Evolutionary conservation across 306 rosid species (phyloP), one percentile per base, ranked within the genome.

Genomic region (Glycyrrhiza uralensis): DNA sequence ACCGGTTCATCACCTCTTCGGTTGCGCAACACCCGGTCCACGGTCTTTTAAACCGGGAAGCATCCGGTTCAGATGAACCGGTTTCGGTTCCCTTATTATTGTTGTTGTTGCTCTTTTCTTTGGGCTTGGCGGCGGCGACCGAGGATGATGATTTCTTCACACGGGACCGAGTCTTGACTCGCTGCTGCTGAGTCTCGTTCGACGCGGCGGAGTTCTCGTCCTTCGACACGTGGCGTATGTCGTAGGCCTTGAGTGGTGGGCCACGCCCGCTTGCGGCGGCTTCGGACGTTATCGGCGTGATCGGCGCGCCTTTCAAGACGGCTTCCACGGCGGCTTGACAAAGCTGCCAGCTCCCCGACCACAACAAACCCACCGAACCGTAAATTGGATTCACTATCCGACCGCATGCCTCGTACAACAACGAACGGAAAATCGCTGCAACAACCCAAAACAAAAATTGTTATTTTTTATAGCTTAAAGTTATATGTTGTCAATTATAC

Each of bases 281-380:
- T 57, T 93, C 97, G 0, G 96, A 87, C 1, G 93, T 82, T 4
- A 93, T 90, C 68, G 98, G 92, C 4, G 90, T 93, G 50, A 93
- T 89, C 52, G 96, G 92, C 8, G 83, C 83, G 2, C 98, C 98
- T 46, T 87, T 89, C 24, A 94, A 83, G 32, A 94, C 97, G 19
- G 96, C 90, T 66, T 94, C 98, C 1, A 94, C 98, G 2, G 97
- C 98, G 30, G 88, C 84, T 39, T 94, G 98, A 60, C 98, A 94
- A 1, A 94, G 94, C 71, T 91, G 96, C 98, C 98, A 94, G 61
- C 94, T 89, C 12, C 98, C 97, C 0, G 97, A 91, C 98, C 98
- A 94, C 61, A 94, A 69, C 84, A 94, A 55, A n/a, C 98, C 97
- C 0, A 91, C 98, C 1, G 97, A 94, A 8, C 98, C 98, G 58